Percentiles rank a stretch among this genome's conserved stretches.
These are phyloP conservation scores for Talaromyces albobiverticillius DNA, from an alignment of 2,329 filamentous ascomycete genomes.

Conservation along the genomic window DNA sequence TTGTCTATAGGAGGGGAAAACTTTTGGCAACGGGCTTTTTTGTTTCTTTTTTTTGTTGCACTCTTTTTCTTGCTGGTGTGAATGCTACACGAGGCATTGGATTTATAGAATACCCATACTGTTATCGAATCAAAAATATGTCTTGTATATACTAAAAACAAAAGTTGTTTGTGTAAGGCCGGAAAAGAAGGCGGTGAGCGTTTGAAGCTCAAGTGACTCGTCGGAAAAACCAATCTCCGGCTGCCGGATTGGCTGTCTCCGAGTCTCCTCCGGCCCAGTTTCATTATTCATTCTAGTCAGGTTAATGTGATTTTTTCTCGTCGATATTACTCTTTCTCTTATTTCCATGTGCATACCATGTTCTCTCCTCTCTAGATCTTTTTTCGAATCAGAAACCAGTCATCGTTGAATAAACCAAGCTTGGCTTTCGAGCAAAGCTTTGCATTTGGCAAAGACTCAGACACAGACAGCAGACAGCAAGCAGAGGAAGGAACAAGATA, in stretches of 20 bases:
- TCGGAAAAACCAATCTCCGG: constrained; percentile 5
- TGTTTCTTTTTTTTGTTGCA: constrained; percentile 17
- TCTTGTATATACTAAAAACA: neutral
- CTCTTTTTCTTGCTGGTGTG: constrained; percentile 17
- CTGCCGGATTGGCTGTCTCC: constrained; percentile 7
- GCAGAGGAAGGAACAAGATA: too few relatives aligned
- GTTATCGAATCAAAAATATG: neutral
- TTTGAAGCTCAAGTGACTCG: neutral
- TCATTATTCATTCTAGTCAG: neutral
- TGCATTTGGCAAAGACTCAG: neutral
- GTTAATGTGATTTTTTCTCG: neutral
- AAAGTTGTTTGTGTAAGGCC: neutral
- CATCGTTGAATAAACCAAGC: neutral
- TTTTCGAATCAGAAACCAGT: neutral
- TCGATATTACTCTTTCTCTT: neutral
- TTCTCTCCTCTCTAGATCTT: neutral
- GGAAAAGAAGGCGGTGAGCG: neutral
- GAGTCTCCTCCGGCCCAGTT: constrained; percentile 10
- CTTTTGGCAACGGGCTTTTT: constrained; percentile 13
- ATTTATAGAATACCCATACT: constrained; percentile 15
- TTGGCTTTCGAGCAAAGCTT: neutral
- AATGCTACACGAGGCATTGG: constrained; percentile 16
- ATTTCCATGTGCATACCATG: neutral
- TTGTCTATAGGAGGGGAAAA: constrained; percentile 18
- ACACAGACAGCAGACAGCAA: neutral